Evolutionary conservation across 2,329 filamentous ascomycete genomes (phyloP).

Genomic region (Dactylellina drechsleri): DNA sequence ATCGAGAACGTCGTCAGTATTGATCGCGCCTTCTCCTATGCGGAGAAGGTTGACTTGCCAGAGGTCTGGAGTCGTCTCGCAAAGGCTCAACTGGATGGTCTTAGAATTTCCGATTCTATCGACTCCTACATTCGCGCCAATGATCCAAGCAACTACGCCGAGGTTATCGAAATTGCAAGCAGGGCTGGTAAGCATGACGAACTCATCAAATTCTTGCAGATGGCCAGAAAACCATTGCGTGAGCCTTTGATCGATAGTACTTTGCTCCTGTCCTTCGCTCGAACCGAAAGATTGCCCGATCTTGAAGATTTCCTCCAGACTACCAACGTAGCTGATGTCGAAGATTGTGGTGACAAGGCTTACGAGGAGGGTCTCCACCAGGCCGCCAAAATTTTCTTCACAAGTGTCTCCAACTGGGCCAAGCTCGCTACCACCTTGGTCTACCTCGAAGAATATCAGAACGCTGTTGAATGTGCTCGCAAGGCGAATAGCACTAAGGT

Average conservation of each 20-base stretch:
- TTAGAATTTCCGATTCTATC: slow-evolving; percentile 90
- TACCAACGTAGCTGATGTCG: slow-evolving; percentile 93
- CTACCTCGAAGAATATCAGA: slow-evolving; percentile 96
- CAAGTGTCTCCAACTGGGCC: slow-evolving; percentile 98
- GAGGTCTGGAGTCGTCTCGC: slow-evolving; percentile 99
- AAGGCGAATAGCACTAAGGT: slow-evolving; percentile 99
- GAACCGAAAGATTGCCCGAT: slow-evolving; percentile 88
- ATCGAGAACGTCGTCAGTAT: slow-evolving; percentile 98
- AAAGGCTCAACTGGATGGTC: slow-evolving; percentile 95
- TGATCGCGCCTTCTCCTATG: slow-evolving; percentile 93
- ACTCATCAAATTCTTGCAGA: slow-evolving; percentile 92
- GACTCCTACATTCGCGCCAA: slow-evolving; percentile 96
- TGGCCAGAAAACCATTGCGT: slow-evolving; percentile 95
- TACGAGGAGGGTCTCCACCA: slow-evolving; percentile 94
- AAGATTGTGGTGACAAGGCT: slow-evolving; percentile 97
- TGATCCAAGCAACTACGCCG: slow-evolving; percentile 90
- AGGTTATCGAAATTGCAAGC: slow-evolving; percentile 95
- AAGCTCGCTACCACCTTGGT: slow-evolving; percentile 97
- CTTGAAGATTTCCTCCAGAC: slow-evolving; percentile 94
- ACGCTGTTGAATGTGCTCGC: slow-evolving; percentile 94
- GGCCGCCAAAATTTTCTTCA: slow-evolving; percentile 98
- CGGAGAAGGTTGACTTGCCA: slow-evolving; percentile 89
- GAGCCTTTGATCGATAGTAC: slow-evolving; percentile 94
- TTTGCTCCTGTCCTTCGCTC: slow-evolving; percentile 91
- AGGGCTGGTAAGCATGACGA: slow-evolving; percentile 98